Percentiles rank a stretch among this genome's conserved stretches.
Conservation (phyloP, 2,329 filamentous ascomycete genomes). For the Aspergillus neoniger region DNA sequence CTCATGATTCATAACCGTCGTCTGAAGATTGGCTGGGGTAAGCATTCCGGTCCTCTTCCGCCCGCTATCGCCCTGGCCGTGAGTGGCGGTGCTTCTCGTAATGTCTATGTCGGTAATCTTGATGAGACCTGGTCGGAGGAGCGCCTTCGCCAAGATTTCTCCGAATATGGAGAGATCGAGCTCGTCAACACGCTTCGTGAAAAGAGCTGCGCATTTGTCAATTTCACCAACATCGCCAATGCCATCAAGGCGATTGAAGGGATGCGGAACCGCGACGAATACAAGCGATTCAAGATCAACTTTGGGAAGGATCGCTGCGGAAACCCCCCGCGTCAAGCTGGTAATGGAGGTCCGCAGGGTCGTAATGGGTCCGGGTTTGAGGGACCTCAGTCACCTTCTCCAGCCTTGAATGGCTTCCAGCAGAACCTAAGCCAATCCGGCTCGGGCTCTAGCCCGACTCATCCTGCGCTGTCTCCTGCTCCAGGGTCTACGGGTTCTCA, state of each 20-base stretch:
- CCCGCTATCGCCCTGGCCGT: slow-evolving; percentile 95
- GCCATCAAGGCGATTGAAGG: slow-evolving; percentile 99
- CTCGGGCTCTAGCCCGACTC: slow-evolving; percentile 62
- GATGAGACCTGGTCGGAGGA: slow-evolving; percentile 98
- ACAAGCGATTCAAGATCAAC: slow-evolving; percentile 99
- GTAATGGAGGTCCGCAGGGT: slow-evolving; percentile 65
- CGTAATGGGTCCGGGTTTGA: slow-evolving; percentile 60
- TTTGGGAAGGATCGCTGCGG: slow-evolving; percentile 98
- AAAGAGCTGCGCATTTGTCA: slow-evolving; percentile 99
- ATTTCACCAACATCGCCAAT: slow-evolving; percentile 99
- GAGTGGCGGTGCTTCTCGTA: slow-evolving; percentile 93
- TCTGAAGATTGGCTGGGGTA: slow-evolving; percentile 98
- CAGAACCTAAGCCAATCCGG: slow-evolving; percentile 55
- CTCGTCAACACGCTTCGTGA: slow-evolving; percentile 93
- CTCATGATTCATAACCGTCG: slow-evolving; percentile 99
- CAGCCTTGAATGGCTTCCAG: slow-evolving; percentile 60
- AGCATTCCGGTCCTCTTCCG: slow-evolving; percentile 94
- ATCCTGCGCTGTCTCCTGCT: slow-evolving; percentile 55
- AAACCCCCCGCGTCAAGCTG: slow-evolving; percentile 87
- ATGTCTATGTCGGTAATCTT: slow-evolving; percentile 96
- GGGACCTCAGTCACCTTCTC: slow-evolving; percentile 55
- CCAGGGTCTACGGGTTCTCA: slow-evolving; percentile 56
- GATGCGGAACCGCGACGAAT: slow-evolving; percentile 90
- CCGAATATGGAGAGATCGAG: slow-evolving; percentile 96
- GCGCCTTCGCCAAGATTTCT: slow-evolving; percentile 91